These are phyloP conservation scores for Hylodesmum podocarpum DNA, from an alignment of 306 rosid genomes.

Conservation along the genomic window DNA sequence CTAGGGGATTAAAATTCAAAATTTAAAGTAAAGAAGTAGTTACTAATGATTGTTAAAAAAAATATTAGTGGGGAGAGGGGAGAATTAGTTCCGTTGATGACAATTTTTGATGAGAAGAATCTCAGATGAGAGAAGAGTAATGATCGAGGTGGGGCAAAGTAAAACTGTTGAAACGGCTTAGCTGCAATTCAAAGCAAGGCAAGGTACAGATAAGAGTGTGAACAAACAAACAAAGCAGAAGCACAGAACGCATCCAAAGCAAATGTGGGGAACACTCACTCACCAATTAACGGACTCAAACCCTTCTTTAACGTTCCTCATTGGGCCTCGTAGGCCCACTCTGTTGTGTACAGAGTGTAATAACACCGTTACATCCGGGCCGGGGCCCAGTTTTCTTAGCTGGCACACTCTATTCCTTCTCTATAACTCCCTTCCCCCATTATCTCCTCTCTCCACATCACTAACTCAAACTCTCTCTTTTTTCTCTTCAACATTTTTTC, in stretches of 20 bases:
- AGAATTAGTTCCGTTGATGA: no score
- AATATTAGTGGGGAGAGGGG: no score
- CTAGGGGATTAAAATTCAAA: no score
- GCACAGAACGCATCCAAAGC: constrained; percentile 34
- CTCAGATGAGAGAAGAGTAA: background rate
- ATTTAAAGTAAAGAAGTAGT: background rate
- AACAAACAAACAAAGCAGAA: constrained; percentile 6
- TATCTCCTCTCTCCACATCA: constrained; percentile 12
- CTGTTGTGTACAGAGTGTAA: background rate
- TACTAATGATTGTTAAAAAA: background rate
- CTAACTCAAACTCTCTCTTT: background rate
- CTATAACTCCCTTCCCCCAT: constrained; percentile 17
- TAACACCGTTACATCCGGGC: constrained; percentile 37
- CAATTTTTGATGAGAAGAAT: background rate
- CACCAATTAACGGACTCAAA: constrained; percentile 18
- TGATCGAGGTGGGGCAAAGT: background rate
- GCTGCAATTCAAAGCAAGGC: constrained; percentile 14
- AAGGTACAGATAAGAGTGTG: constrained; percentile 20
- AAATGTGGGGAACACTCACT: constrained; percentile 1
- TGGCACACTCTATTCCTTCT: constrained; percentile 27
- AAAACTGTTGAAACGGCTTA: background rate
- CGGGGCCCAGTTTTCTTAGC: constrained; percentile 27
- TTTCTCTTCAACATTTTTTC: background rate
- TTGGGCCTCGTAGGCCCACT: constrained; percentile 37
- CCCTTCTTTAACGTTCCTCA: no score